Evolutionary conservation across 371 early-diverging fungal species (phyloP).

Genomic region (Syncephalastrum monosporum): DNA sequence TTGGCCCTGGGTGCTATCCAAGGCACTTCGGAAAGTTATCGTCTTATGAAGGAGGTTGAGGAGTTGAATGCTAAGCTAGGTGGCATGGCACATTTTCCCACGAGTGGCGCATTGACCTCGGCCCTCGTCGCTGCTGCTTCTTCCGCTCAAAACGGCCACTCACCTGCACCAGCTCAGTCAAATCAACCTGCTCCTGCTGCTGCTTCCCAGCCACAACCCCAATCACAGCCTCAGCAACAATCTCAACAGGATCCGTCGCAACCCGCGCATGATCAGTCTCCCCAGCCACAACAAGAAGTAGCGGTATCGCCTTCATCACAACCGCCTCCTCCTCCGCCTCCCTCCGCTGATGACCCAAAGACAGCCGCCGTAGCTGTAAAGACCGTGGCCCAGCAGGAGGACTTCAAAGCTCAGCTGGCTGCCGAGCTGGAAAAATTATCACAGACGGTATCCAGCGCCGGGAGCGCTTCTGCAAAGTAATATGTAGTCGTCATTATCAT

Average conservation of each 20-base stretch:
- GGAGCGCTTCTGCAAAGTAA: no score
- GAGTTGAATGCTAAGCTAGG: slow-evolving; percentile 71
- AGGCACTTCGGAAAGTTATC: slow-evolving; percentile 52
- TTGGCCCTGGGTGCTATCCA: slow-evolving; percentile 62
- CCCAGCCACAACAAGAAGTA: no score
- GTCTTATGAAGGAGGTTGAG: slow-evolving; percentile 64
- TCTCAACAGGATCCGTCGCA: background rate
- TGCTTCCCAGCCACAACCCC: slow-evolving; percentile 9
- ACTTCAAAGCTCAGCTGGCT: no score
- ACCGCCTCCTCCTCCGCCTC: no score
- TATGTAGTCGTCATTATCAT: no score
- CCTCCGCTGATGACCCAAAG: no score
- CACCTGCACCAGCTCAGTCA: slow-evolving; percentile 5
- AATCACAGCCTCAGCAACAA: slow-evolving; percentile 6
- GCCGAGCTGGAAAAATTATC: no score
- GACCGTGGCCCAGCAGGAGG: no score
- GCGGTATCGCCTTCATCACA: no score
- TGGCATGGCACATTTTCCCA: slow-evolving; percentile 45
- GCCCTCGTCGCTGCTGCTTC: slow-evolving; percentile 30
- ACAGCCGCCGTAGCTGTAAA: no score
- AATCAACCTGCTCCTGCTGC: slow-evolving; percentile 7
- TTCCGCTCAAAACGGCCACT: slow-evolving; percentile 11
- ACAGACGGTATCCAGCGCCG: no score
- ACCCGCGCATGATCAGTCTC: no score
- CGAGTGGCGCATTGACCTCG: slow-evolving; percentile 30